Base-by-base conservation (phyloP, 345 rosid species). In the Linum usitatissimum region DNA sequence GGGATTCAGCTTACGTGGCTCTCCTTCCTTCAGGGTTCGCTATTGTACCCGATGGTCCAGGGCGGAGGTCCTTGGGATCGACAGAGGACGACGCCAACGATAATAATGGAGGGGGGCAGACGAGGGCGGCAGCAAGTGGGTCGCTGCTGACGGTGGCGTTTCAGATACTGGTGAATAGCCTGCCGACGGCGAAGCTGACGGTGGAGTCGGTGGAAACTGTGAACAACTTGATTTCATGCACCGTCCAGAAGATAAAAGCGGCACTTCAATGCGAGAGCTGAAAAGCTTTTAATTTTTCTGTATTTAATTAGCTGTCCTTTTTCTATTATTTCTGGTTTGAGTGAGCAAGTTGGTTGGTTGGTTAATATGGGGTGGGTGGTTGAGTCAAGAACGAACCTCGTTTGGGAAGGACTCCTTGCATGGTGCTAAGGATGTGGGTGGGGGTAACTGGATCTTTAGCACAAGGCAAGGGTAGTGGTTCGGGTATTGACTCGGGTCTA, bases 351-450 rank as follows among this genome's bases (percentile, higher is more conserved):
- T 23, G 53, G 62, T 7, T 17, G 57, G 61, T 15, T 9, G 48
- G 20, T 78, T 79, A 23, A 23, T 23, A 23, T 23, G 28, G 28
- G 28, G 28, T 65, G 57, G 61, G 19, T 9, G 55, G 20, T 78
- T 79, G 99, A 94, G 99, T 94, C 99, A 94, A 94, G 99, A 94
- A 86, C 97, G 99, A 94, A 94, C 99, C 97, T 81, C 94, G 83
- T 81, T 70, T 57, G 83, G n/a, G 57, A 23, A 63, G 71, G 10
- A 82, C 83, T 80, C 95, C 85, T 77, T 81, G 83, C 81, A 64
- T 23, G 78, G 79, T 69, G 84, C 45, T 73, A 20, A 73, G 75
- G 68, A 61, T 31, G 5, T 56, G 51, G 57, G 9, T 18, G 64
- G 18, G 15, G 17, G 15, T 9, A 21, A 23, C 3, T 18, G 58